Percentiles rank a stretch among this genome's conserved stretches.
Evolutionary conservation across 2,329 filamentous ascomycete species (phyloP).

Genomic region (Sporothrix pseudoabietina): DNA sequence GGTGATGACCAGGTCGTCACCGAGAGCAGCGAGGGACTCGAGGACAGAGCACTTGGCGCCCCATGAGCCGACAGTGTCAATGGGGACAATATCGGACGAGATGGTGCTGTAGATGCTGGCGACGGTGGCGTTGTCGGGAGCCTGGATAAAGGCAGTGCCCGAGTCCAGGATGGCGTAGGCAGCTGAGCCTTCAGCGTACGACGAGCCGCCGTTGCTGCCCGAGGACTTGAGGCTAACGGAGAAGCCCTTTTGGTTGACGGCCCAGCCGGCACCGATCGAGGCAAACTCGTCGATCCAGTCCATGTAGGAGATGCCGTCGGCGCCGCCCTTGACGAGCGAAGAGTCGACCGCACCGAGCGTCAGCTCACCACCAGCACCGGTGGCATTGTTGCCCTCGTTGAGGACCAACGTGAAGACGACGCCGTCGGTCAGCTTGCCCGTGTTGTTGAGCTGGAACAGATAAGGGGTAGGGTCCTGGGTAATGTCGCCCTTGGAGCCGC

Average conservation of each 20-base stretch:
- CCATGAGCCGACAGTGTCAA: slow-evolving; percentile 41
- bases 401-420: slow-evolving; percentile 40
- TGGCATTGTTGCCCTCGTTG: slow-evolving; percentile 33
- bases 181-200: not conserved
- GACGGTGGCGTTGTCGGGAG: slow-evolving; percentile 38
- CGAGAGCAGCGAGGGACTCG: slow-evolving; percentile 36
- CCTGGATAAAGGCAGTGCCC: slow-evolving; percentile 40
- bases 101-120: slow-evolving; percentile 39
- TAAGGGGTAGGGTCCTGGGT: slow-evolving; percentile 30
- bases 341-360: slow-evolving; percentile 40
- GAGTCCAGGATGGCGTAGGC: slow-evolving; percentile 37
- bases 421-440: slow-evolving; percentile 35
- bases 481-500: not conserved
- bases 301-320: slow-evolving; percentile 25
- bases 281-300: slow-evolving; percentile 38
- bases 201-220: not conserved
- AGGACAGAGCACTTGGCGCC: slow-evolving; percentile 40
- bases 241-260: not conserved
- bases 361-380: slow-evolving; percentile 36
- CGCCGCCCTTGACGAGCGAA: slow-evolving; percentile 36
- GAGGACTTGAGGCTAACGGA: not conserved
- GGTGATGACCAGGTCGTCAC: slow-evolving; percentile 27
- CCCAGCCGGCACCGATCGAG: slow-evolving; percentile 35
- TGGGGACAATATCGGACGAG: slow-evolving; percentile 39
- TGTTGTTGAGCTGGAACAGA: slow-evolving; percentile 39